Evolutionary conservation across 2,329 filamentous ascomycete genomes (phyloP).

Genomic region (Aspergillus sp.): DNA sequence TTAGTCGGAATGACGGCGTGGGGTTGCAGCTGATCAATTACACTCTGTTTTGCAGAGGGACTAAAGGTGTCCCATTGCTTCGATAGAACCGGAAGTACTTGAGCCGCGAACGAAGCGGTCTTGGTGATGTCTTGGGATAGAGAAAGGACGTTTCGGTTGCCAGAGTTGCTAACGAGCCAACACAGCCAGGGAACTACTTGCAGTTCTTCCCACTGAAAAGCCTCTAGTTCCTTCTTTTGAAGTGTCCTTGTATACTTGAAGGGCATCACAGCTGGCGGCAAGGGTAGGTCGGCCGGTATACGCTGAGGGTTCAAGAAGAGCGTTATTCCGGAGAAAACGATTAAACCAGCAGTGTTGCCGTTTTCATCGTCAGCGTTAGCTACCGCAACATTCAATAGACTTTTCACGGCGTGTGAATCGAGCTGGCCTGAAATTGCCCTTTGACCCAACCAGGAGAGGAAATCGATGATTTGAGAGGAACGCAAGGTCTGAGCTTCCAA

Average conservation of each 20-base stretch:
- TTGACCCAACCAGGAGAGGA: conserved; percentile 80
- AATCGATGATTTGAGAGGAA: conserved; percentile 76
- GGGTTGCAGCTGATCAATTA: conserved; percentile 67
- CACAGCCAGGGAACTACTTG: conserved; percentile 84
- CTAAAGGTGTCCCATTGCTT: conserved; percentile 88
- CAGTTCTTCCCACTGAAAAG: conserved; percentile 83
- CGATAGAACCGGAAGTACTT: conserved; percentile 78
- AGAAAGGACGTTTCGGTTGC: conserved; percentile 59
- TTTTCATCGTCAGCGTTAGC: conserved; percentile 61
- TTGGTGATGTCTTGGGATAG: conserved; percentile 72
- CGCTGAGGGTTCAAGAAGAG: conserved; percentile 76
- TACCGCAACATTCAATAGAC: conserved; percentile 73
- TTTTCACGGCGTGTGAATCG: conserved; percentile 68
- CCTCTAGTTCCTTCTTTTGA: conserved; percentile 69
- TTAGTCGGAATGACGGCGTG: conserved; percentile 87
- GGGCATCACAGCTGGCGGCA: conserved; percentile 81
- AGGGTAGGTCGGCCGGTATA: conserved; percentile 79
- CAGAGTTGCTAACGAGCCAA: conserved; percentile 73
- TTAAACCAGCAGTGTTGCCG: conserved; percentile 68
- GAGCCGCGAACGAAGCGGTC: conserved; percentile 73
- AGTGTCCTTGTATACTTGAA: conserved; percentile 78
- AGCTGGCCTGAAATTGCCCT: conserved; percentile 75
- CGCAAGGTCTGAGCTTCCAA: conserved; percentile 80
- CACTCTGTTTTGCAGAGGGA: conserved; percentile 65
- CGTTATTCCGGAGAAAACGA: conserved; percentile 75